Conservation (phyloP, 805 yeast genomes). For the Hanseniaspora occidentalis region DNA sequence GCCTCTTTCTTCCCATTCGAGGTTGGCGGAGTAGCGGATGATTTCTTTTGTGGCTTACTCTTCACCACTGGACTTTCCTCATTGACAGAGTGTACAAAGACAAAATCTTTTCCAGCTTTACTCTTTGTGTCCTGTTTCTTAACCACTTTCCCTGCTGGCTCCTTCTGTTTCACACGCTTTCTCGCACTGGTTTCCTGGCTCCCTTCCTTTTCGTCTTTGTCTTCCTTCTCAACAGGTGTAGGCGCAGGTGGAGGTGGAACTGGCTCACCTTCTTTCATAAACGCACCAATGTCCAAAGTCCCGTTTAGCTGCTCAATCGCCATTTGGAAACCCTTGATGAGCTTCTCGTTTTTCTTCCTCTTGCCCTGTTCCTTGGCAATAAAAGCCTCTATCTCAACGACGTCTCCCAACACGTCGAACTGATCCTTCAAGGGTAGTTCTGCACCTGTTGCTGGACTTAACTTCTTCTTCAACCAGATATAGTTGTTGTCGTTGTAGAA, state of each 20-base stretch:
- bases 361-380: slow-evolving; percentile 21
- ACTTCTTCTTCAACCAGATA: slow-evolving; percentile 21
- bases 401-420: slow-evolving; percentile 2
- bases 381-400: background rate
- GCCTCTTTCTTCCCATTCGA: background rate
- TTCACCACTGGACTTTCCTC: background rate
- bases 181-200: slow-evolving; percentile 5
- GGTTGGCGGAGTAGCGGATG: background rate
- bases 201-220: slow-evolving; percentile 19
- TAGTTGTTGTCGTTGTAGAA: slow-evolving; percentile 24
- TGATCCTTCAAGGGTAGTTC: background rate
- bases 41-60: background rate
- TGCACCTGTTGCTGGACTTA: too few relatives aligned
- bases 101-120: too few relatives aligned
- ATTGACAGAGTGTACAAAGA: background rate
- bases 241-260: too few relatives aligned
- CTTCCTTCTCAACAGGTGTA: slow-evolving; percentile 22
- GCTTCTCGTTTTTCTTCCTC: slow-evolving; percentile 38
- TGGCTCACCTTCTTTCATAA: slow-evolving; percentile 12
- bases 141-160: slow-evolving; percentile 16
- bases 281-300: background rate
- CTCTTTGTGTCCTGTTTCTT: background rate
- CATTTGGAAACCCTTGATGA: slow-evolving; percentile 34
- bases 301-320: slow-evolving; percentile 28
- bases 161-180: slow-evolving; percentile 9